Conservation (phyloP, 2,329 filamentous ascomycete genomes). For the Fusarium bactridioides region DNA sequence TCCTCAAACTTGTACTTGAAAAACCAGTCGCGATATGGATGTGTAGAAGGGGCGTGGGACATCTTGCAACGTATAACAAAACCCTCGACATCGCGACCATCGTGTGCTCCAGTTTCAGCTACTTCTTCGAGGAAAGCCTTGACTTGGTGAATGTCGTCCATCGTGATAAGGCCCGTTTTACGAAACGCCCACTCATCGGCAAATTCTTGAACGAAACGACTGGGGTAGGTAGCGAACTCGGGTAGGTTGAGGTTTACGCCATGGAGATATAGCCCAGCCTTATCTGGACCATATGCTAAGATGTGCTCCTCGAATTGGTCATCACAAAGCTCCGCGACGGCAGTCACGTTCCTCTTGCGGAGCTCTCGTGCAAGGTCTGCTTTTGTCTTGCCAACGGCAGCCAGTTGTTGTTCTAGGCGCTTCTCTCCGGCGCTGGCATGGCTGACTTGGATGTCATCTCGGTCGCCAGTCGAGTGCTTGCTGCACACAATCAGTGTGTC, state of each 20-base stretch:
- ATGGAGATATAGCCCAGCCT: slow-evolving; percentile 91
- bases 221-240: slow-evolving; percentile 86
- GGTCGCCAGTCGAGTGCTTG: slow-evolving; percentile 91
- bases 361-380: slow-evolving; percentile 80
- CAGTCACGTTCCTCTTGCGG: slow-evolving; percentile 84
- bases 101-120: slow-evolving; percentile 88
- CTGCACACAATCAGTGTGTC: slow-evolving; percentile 94
- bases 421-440: slow-evolving; percentile 85
- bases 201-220: slow-evolving; percentile 84
- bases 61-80: slow-evolving; percentile 93
- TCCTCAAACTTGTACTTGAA: slow-evolving; percentile 99
- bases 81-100: slow-evolving; percentile 92
- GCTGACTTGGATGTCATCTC: slow-evolving; percentile 75
- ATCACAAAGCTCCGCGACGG: slow-evolving; percentile 95
- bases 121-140: slow-evolving; percentile 83
- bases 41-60: slow-evolving; percentile 57
- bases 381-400: slow-evolving; percentile 77
- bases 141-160: slow-evolving; percentile 77
- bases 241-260: slow-evolving; percentile 97
- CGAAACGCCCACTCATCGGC: slow-evolving; percentile 93
- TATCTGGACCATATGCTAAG: slow-evolving; percentile 82
- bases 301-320: slow-evolving; percentile 98
- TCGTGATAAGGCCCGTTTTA: slow-evolving; percentile 81
- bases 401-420: slow-evolving; percentile 83
- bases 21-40: slow-evolving; percentile 89